phyloP scores from a whole-genome alignment of 371 early-diverging fungal species.

The Haplosporangium sp. region DNA sequence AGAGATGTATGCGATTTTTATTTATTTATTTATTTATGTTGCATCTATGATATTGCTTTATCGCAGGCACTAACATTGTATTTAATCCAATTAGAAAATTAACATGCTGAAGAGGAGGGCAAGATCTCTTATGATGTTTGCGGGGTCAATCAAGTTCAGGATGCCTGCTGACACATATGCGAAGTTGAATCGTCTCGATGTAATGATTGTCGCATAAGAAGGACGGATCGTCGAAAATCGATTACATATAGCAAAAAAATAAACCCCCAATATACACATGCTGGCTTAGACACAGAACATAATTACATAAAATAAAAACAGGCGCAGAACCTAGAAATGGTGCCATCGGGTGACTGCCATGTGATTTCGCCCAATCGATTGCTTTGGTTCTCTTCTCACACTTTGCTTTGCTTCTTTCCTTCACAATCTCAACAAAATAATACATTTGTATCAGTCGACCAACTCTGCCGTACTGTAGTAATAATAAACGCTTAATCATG shows the following conservation, averaged over 20 bases:
- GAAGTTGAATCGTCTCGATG: conserved; percentile 80
- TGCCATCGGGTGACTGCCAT: neutral
- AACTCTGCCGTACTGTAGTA: neutral
- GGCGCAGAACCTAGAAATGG: neutral
- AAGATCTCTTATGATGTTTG: conserved; percentile 75
- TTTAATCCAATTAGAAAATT: conserved; percentile 18
- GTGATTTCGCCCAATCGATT: neutral
- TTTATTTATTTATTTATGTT: neutral
- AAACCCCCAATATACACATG: neutral
- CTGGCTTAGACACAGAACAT: neutral
- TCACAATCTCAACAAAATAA: neutral
- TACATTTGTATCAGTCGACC: neutral
- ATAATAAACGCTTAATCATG: conserved; percentile 5
- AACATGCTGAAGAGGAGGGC: conserved; percentile 64
- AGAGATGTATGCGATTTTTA: conserved; percentile 49
- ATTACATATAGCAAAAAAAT: neutral
- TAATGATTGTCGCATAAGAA: conserved; percentile 67
- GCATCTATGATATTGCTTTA: neutral
- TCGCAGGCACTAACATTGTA: neutral
- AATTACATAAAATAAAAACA: too few species aligned
- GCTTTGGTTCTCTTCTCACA: neutral
- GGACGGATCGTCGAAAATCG: neutral
- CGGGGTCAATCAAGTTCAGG: conserved; percentile 84
- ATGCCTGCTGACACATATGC: conserved; percentile 86
- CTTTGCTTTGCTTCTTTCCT: neutral